Evolutionary conservation across 495 filamentous ascomycete species (phyloP), one percentile per base, ranked within the genome.

Genomic region (Astrothelium subdiscretum): DNA sequence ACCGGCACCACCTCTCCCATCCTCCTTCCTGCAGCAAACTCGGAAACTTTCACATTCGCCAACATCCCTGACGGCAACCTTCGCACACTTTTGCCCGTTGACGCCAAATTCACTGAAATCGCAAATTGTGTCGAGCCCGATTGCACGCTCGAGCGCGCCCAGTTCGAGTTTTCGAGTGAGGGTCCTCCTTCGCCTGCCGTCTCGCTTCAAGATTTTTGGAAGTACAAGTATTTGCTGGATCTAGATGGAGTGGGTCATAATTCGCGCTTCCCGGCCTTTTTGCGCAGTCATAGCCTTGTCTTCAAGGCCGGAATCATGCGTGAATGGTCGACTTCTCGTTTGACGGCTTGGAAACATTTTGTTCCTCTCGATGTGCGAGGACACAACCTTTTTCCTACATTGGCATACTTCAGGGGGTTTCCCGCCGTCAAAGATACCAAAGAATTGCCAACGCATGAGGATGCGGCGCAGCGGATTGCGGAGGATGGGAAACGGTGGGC

Each of bases 341-440:
- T 94, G 18, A 76, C 78, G 59, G 80, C 89, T 5, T 94, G 88
- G 88, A 73, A 82, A 24, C 88, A 94, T 71, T 94, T 89, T 59
- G 85, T 91, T 0, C 89, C 89, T 0, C 62, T 91, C 2, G 89
- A 92, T 68, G 62, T 87, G 4, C 79, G 89, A 4, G 62, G 70
- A 11, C 69, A 73, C n/a, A 71, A 68, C 26, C 44, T 75, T 10
- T 75, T 63, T 63, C 63, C 43, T 20, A 69, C 64, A 32, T 58
- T 74, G 42, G 69, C 65, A 20, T 75, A 72, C 63, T 75, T 75
- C 63, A 66, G 62, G 18, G 73, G 73, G 2, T 59, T 69, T 8
- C 57, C 68, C n/a, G 64, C 62, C 0, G 26, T 24, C 12, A 32
- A 62, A 11, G 44, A 57, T 0, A 67, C 59, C 3, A 57, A 32